phyloP scores from a whole-genome alignment of 169 alveolate species.

The Plasmodium cynomolgi region DNA sequence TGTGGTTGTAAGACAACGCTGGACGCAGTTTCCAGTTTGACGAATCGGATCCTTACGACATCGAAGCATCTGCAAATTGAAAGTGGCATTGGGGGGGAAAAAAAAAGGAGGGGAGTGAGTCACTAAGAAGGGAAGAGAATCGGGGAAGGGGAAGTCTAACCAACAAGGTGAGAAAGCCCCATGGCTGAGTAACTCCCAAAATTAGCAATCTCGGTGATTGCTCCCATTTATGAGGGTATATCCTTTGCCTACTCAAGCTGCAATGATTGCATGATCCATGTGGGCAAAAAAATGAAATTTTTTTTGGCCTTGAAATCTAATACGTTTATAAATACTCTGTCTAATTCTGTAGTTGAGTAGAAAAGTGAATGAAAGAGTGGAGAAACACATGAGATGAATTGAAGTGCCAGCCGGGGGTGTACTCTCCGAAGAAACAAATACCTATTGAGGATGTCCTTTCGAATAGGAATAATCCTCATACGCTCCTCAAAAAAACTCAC shows the following conservation, averaged over 20 bases:
- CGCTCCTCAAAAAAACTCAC: neutral
- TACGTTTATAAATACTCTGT: conserved; percentile 56
- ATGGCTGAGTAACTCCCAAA: neutral
- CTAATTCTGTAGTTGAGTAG: conserved; percentile 2
- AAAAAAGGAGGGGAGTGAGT: neutral
- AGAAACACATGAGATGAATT: neutral
- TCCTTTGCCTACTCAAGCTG: neutral
- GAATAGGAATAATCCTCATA: neutral
- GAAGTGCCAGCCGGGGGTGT: neutral
- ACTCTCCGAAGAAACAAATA: neutral
- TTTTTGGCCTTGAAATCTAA: conserved; percentile 60
- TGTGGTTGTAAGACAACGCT: conserved; percentile 61
- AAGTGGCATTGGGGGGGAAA: neutral
- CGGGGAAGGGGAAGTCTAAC: neutral
- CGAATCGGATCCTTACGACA: conserved; percentile 32
- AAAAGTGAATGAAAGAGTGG: neutral
- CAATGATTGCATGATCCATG: conserved; percentile 41
- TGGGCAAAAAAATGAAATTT: conserved; percentile 52
- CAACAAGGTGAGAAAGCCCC: neutral
- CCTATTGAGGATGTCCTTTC: neutral
- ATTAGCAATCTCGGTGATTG: neutral
- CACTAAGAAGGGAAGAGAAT: neutral
- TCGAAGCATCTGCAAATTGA: conserved; percentile 48
- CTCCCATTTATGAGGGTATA: neutral
- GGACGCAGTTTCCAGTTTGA: conserved; percentile 39